Percentiles rank a stretch among this genome's conserved stretches.
Evolutionary conservation across 106 monocot species (phyloP).

Genomic region (Apostasia shenzhenica): DNA sequence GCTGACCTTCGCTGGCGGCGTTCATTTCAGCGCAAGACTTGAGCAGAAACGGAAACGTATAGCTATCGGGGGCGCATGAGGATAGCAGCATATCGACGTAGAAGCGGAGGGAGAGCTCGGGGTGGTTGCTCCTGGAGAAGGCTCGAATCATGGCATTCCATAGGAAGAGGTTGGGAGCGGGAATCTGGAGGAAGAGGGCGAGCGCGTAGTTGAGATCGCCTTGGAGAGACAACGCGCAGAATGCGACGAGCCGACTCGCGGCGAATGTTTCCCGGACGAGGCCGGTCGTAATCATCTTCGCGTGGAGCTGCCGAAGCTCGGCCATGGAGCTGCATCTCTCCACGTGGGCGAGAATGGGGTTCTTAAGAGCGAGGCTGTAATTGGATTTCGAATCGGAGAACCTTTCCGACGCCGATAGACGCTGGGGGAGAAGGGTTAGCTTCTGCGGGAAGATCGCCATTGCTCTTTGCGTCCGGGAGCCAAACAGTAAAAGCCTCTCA

Average conservation of each 20-base stretch:
- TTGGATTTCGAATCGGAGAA: not conserved
- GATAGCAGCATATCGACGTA: conserved; percentile 14
- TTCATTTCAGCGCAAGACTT: conserved; percentile 11
- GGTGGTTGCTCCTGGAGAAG: conserved; percentile 6
- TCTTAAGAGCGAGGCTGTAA: conserved; percentile 4
- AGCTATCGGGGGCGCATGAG: conserved; percentile 20
- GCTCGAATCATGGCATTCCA: conserved; percentile 31
- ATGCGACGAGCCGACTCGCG: conserved; percentile 22
- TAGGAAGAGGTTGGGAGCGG: conserved; percentile 19
- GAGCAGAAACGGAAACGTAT: conserved; percentile 42
- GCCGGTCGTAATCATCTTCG: conserved; percentile 17
- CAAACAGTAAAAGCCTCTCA: too few species aligned
- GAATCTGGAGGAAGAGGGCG: conserved; percentile 13
- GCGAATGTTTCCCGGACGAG: conserved; percentile 23
- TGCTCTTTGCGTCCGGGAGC: too few species aligned
- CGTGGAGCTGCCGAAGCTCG: conserved; percentile 24
- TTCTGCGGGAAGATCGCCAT: not conserved
- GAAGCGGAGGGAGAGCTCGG: conserved; percentile 7
- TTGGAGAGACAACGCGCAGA: conserved; percentile 14
- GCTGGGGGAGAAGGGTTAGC: conserved; percentile 1
- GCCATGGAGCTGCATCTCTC: conserved; percentile 12
- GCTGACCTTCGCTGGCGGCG: conserved; percentile 1
- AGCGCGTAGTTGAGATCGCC: conserved; percentile 21
- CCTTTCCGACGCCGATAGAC: conserved; percentile 9
- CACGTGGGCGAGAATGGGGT: conserved; percentile 23